phyloP scores from a whole-genome alignment of 176 grass and related monocot species.

The Cenchrus fungigraminus region DNA sequence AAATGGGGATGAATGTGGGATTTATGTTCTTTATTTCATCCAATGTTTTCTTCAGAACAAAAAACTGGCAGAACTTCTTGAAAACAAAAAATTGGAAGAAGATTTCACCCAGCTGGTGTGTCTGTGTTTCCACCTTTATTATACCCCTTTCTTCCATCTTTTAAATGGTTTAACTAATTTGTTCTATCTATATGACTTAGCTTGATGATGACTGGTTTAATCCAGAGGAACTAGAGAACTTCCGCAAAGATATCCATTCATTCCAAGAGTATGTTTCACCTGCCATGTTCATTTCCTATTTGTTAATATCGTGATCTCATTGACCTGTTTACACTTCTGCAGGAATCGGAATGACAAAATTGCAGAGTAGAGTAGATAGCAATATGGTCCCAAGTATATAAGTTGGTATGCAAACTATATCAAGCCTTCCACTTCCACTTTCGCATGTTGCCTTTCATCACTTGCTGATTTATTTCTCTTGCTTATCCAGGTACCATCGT shows the following conservation, averaged over 20 bases:
- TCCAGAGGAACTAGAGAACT: conserved; percentile 63
- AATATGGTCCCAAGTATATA: conserved; percentile 24
- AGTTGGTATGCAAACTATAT: conserved; percentile 8
- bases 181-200: conserved; percentile 38
- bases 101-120: conserved; percentile 65
- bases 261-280: conserved; percentile 55
- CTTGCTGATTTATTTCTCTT: conserved; percentile 20
- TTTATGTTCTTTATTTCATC: conserved; percentile 90
- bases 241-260: conserved; percentile 61
- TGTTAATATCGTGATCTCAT: conserved; percentile 28
- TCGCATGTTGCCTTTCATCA: neutral
- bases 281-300: conserved; percentile 10
- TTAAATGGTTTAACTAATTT: conserved; percentile 18
- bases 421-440: conserved; percentile 12
- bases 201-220: conserved; percentile 68
- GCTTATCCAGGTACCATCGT: conserved; percentile 16
- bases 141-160: conserved; percentile 23
- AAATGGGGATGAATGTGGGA: conserved; percentile 85
- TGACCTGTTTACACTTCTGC: conserved; percentile 7
- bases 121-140: conserved; percentile 24
- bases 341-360: conserved; percentile 35
- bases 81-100: conserved; percentile 47
- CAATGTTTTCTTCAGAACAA: conserved; percentile 58
- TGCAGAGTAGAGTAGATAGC: conserved; percentile 29
- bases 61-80: conserved; percentile 58